These are phyloP conservation scores for Hordeum marinum DNA, from an alignment of 176 grass and related monocot species.

Conservation along the genomic window DNA sequence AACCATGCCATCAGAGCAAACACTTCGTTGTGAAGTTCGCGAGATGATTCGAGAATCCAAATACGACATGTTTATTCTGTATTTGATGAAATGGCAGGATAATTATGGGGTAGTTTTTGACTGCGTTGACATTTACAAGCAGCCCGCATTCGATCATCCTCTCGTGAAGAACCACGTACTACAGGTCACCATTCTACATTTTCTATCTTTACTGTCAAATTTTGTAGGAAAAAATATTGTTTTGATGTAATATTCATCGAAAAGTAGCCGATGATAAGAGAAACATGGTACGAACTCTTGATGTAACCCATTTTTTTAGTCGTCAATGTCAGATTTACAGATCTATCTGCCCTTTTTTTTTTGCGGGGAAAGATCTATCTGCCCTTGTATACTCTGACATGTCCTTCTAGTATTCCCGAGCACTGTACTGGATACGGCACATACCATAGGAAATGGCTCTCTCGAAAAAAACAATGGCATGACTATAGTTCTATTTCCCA, in stretches of 20 bases:
- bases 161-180: background rate
- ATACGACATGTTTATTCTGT: background rate
- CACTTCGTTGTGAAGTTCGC: background rate
- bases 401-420: background rate
- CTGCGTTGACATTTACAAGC: background rate
- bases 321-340: background rate
- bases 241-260: background rate
- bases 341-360: background rate
- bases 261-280: background rate
- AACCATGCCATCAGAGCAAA: background rate
- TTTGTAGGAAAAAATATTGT: background rate
- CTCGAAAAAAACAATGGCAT: too few relatives aligned
- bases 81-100: constrained; percentile 2
- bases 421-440: background rate
- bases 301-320: background rate
- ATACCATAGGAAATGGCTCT: background rate
- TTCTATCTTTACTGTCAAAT: background rate
- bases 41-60: background rate
- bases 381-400: background rate
- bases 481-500: too few relatives aligned
- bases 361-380: too few relatives aligned
- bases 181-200: background rate
- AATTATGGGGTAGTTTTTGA: background rate
- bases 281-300: background rate
- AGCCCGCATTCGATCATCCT: background rate